Evolutionary conservation across 345 rosid species (phyloP).

Genomic region (Melaleuca quinquenervia): DNA sequence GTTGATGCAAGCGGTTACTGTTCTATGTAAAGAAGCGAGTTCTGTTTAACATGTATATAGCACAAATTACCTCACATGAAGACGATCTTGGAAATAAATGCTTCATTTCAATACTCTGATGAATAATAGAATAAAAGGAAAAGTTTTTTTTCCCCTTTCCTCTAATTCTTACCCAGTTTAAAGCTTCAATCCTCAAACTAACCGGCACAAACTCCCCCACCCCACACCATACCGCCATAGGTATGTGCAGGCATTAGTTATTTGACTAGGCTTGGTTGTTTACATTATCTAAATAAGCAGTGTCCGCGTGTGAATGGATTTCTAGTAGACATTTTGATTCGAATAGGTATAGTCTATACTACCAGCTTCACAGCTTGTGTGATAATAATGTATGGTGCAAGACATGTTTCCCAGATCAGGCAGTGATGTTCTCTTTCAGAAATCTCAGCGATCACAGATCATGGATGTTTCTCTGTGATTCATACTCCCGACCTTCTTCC

Average conservation of each 20-base stretch:
- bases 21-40: background rate
- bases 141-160: background rate
- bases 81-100: background rate
- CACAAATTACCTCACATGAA: background rate
- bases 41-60: background rate
- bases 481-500: background rate
- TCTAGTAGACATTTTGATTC: background rate
- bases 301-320: background rate
- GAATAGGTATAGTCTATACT: background rate
- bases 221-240: background rate
- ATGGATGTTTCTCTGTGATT: background rate
- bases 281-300: background rate
- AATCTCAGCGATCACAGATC: background rate
- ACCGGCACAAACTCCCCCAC: accelerated
- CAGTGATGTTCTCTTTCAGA: background rate
- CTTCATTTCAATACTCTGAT: background rate
- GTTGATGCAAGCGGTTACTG: background rate
- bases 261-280: background rate
- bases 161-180: background rate
- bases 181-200: background rate
- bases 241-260: background rate
- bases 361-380: background rate
- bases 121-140: background rate
- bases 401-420: background rate
- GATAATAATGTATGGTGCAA: background rate